Evolutionary conservation across 164 flowering plant species (phyloP).

Genomic region (Aristolochia contorta): DNA sequence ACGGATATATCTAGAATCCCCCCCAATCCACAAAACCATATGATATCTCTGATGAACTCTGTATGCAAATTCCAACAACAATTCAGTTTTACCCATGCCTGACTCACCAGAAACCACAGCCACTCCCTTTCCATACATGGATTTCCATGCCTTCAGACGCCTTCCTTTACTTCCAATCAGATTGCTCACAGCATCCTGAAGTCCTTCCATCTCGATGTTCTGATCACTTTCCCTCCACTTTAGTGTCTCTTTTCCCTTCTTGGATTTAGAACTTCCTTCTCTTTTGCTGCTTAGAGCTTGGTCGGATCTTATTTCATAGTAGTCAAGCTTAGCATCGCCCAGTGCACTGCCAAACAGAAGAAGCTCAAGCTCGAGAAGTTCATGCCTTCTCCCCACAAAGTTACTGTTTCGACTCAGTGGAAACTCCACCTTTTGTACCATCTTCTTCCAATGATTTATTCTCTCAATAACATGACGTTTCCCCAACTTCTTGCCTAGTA

Average conservation of each 20-base stretch:
- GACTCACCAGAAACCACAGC: constrained; percentile 83
- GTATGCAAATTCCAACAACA: constrained; percentile 80
- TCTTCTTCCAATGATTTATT: constrained; percentile 48
- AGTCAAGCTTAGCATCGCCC: constrained; percentile 68
- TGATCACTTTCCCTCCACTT: constrained; percentile 83
- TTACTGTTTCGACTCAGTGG: constrained; percentile 71
- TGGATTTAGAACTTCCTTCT: constrained; percentile 18
- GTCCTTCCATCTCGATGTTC: constrained; percentile 76
- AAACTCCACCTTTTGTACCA: constrained; percentile 67
- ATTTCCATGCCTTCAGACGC: constrained; percentile 40
- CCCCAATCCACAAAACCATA: constrained; percentile 89
- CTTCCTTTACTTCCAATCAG: constrained; percentile 23
- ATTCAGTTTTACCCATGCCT: constrained; percentile 88
- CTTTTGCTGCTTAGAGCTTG: constrained; percentile 40
- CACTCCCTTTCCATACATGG: constrained; percentile 74
- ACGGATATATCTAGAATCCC: constrained; percentile 68
- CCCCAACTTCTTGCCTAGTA: constrained; percentile 61
- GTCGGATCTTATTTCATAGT: constrained; percentile 66
- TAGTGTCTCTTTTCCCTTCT: constrained; percentile 70
- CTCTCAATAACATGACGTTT: constrained; percentile 45
- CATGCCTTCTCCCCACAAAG: constrained; percentile 83
- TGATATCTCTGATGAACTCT: constrained; percentile 69
- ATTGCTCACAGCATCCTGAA: constrained; percentile 11
- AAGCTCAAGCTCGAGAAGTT: constrained; percentile 72
- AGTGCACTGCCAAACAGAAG: constrained; percentile 71